Percentiles rank a stretch among this genome's conserved stretches.
Evolutionary conservation across 2,329 filamentous ascomycete species (phyloP).

Genomic region (Epichloe typhina): DNA sequence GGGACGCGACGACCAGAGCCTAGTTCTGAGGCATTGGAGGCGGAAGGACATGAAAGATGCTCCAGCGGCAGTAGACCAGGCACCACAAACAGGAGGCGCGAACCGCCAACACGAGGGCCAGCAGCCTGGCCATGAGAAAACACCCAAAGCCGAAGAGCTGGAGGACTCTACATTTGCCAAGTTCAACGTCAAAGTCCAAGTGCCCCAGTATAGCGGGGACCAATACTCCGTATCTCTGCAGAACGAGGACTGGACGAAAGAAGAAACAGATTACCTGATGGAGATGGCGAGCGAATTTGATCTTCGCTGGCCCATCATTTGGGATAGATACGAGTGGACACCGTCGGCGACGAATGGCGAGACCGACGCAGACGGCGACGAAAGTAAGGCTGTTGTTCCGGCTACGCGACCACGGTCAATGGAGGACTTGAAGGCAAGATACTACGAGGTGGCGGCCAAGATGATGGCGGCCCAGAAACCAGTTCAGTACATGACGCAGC

Average conservation of each 20-base stretch:
- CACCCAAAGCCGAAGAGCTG: conserved; percentile 13
- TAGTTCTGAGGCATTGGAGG: conserved; percentile 72
- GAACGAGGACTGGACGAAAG: conserved; percentile 70
- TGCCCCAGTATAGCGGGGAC: conserved; percentile 74
- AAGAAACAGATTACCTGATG: conserved; percentile 89
- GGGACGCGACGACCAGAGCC: conserved; percentile 52
- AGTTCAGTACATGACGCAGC: conserved; percentile 71
- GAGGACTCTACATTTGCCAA: conserved; percentile 65
- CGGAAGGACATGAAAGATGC: conserved; percentile 37
- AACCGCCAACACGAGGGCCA: conserved; percentile 16
- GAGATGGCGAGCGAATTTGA: conserved; percentile 64
- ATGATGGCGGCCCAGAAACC: conserved; percentile 73
- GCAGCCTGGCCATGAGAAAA: conserved; percentile 5
- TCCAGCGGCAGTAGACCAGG: conserved; percentile 7
- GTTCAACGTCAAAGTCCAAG: conserved; percentile 69
- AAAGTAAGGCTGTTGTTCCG: conserved; percentile 40
- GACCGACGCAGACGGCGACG: conserved; percentile 30
- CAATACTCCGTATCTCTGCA: conserved; percentile 69
- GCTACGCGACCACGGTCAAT: conserved; percentile 50
- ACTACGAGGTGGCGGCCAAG: conserved; percentile 74
- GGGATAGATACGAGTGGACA: conserved; percentile 77
- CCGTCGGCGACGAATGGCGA: conserved; percentile 32
- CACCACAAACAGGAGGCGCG: neutral
- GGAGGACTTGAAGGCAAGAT: conserved; percentile 84
- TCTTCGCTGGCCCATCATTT: conserved; percentile 80